Evolutionary conservation across 2,329 filamentous ascomycete genomes (phyloP).

Genomic region (Huntiella moniliformis): DNA sequence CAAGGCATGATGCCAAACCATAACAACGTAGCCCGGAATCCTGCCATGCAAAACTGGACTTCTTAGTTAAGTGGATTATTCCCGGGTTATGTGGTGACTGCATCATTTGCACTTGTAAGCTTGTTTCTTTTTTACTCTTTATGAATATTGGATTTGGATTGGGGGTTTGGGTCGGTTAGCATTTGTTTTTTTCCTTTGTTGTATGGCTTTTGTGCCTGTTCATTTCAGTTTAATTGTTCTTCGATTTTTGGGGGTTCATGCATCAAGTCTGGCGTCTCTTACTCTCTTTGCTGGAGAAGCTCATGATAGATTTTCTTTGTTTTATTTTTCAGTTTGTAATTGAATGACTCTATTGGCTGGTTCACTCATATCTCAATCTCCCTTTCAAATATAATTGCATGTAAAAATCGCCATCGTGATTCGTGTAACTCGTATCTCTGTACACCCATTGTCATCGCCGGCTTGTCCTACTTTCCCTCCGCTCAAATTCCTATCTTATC

Average conservation of each 20-base stretch:
- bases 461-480: too few relatives aligned
- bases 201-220: too few relatives aligned
- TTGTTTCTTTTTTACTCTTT: neutral
- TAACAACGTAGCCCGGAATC: too few relatives aligned
- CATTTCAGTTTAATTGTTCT: neutral
- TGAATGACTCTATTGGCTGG: too few relatives aligned
- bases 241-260: neutral
- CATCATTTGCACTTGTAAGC: constrained; percentile 1
- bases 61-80: neutral
- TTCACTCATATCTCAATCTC: too few relatives aligned
- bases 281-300: constrained; percentile 1
- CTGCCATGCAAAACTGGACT: constrained; percentile 3
- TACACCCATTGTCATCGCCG: too few relatives aligned
- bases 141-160: neutral
- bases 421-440: too few relatives aligned
- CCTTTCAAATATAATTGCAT: too few relatives aligned
- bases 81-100: neutral
- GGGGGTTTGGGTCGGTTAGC: neutral
- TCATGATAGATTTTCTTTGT: constrained; percentile 2
- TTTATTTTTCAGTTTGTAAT: neutral
- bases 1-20: constrained; percentile 2
- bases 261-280: constrained; percentile 7
- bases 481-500: neutral
- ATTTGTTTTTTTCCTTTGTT: neutral
- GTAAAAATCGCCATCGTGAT: too few relatives aligned